Evolutionary conservation across 352 stramenopile species (phyloP), one percentile per base, ranked within the genome.

Genomic region (Phytophthora foliorum): DNA sequence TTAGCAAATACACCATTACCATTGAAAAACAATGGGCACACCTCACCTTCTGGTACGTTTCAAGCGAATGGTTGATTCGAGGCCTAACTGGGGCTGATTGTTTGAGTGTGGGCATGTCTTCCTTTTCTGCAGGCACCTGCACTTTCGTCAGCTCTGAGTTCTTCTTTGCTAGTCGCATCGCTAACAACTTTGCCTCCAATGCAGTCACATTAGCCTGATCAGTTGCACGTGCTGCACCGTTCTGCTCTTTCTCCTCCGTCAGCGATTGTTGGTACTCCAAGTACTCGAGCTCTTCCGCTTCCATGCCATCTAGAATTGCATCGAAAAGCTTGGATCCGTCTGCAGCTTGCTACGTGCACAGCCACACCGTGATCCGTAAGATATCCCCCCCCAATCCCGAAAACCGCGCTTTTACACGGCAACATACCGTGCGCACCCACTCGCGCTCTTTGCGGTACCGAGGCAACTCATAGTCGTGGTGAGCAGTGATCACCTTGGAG

Each of bases 241-340:
- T 69, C 57, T 74, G 67, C 21, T 77, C 61, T 6, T 60, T 73
- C 24, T 72, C 63, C 24, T 70, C 42, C 6, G 59, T 67, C 19
- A 84, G 45, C 36, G 83, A 81, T 24, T 63, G 64, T 27, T 88
- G 77, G 46, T 91, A 89, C 39, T 89, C 70, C 55, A 90, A 68
- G 39, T 84, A 77, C 39, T 91, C 82, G 2, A 71, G 54, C 48
- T 94, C 87, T 50, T 90, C 81, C 2, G 73, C 68, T 58, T 92
- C 78, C 84, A 94, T 94, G 16, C 87, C 87, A 70, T 93, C 81
- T 44, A 94, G 76, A 69, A 94, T 94, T 0, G 75, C 72, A 50
- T 94, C 85, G 41, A 94, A 92, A 6, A 94, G 67, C 53, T 75
- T 81, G 21, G 83, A 79, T 5, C 81, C 87, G 44, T 82, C 67